Evolutionary conservation across 1,139 yeast genomes (phyloP), one percentile per base, ranked within the genome.

Genomic region (Spathaspora sp.): DNA sequence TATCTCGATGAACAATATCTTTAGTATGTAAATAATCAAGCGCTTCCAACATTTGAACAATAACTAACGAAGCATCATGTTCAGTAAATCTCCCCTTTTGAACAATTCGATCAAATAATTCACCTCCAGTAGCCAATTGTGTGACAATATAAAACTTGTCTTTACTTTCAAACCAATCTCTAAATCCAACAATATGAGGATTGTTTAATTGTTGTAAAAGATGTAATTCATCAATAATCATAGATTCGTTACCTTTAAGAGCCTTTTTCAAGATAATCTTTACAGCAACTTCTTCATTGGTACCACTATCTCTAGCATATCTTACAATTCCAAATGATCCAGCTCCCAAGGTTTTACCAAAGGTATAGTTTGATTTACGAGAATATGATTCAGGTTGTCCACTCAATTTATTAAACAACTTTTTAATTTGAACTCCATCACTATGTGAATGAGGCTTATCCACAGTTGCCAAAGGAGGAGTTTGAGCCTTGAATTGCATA

Each of bases 281-380:
- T 51, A 90, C 81, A 1, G 97, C 97, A 16, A 89, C 96, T 48
- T 86, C 83, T 54, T 86, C 89, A 40, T 75, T 72, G 6, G 84
- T 81, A 20, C 66, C 64, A 48, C 71, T 68, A 56, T 79, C 77
- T 42, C 83, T 71, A 1, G 96, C 97, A 55, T 82, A 81, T 55
- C 95, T 75, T 4, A 90, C 97, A 17, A 89, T 85, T 29, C 97
- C 97, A 69, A 87, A 90, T 1, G 95, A 81, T 2, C 97, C 97
- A 1, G 96, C 96, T 6, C 97, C 97, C 15, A 90, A 68, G 0
- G 95, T 86, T 53, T 78, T 80, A 8, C 95, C 95, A 62, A 89
- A 86, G 3, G 81, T 75, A 58, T 86, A 89, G 50, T 77, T 74
- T 39, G 74, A 64, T 63, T 88, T 89, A 53, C 86, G 76, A 26